A percentile compares a stretch with the other conserved stretches of the same genome.
Conservation (phyloP, 768 basidiomycete genomes). For the Suillus sp. region DNA sequence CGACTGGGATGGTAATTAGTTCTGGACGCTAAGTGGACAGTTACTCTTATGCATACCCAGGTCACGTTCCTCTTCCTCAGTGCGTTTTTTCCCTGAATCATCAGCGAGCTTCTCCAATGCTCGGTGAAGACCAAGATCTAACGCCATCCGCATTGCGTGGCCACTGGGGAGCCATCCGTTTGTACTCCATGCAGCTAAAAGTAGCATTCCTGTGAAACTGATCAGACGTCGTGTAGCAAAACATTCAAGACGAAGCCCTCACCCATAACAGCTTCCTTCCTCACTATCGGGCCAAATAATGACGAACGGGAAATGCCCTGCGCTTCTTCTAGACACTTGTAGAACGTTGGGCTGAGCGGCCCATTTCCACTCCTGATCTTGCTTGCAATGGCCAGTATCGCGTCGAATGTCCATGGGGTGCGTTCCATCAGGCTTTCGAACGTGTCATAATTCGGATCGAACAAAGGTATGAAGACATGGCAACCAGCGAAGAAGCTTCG, state of each 20-base stretch:
- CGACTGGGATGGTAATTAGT: constrained; percentile 50
- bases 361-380: constrained; percentile 92
- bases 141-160: constrained; percentile 94
- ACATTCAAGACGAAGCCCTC: constrained; percentile 22
- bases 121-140: constrained; percentile 90
- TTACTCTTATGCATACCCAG: constrained; percentile 53
- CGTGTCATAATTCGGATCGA: constrained; percentile 91
- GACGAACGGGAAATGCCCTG: constrained; percentile 94
- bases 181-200: constrained; percentile 91
- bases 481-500: constrained; percentile 93
- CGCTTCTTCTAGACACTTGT: constrained; percentile 90
- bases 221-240: not conserved
- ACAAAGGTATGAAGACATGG: constrained; percentile 94
- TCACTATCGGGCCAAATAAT: constrained; percentile 89
- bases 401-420: constrained; percentile 94
- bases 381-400: constrained; percentile 87
- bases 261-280: constrained; percentile 96
- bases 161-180: constrained; percentile 95
- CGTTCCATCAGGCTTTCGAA: constrained; percentile 91
- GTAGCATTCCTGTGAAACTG: constrained; percentile 69
- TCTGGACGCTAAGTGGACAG: constrained; percentile 4
- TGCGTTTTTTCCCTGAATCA: constrained; percentile 57
- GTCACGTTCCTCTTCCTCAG: constrained; percentile 85
- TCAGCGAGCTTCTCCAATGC: constrained; percentile 91
- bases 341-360: constrained; percentile 81